Evolutionary conservation across 139 green algal species (phyloP), one percentile per base, ranked within the genome.

Genomic region (Mesotaenium endlicherianum): DNA sequence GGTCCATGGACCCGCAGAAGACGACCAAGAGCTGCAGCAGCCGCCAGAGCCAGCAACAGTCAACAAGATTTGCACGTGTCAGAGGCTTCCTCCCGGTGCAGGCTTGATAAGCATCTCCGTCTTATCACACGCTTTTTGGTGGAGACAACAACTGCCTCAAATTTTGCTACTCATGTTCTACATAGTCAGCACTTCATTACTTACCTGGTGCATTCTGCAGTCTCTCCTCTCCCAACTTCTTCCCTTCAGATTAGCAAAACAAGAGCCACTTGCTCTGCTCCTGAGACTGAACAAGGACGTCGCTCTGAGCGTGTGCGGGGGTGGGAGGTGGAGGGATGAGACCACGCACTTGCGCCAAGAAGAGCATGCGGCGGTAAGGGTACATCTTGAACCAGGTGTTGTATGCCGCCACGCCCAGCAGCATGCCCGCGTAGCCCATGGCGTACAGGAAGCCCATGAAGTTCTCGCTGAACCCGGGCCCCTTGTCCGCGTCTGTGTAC

Each of bases 311-410:
- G 30, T 4, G 31, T 1, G 60, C 31, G 34, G 6, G 60, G 30
- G 3, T 72, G 60, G 60, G 60, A 11, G 31, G 60, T 31, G 5
- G 60, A 4, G 60, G 16, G n/a, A 38, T 30, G 16, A 34, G 60
- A 34, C 16, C 20, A 42, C 77, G 31, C 70, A 87, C 70, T 78
- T 88, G 83, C 6, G 83, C 70, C 38, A n/a, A 80, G 34, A 86
- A 38, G 39, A 86, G 70, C 2, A 88, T 71, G 0, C 30, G 39
- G 31, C 83, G 83, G 67, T 87, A 88, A 8, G 49, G 31, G 5
- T 53, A 49, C 26, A 47, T 31, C 8, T 95, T 95, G 36, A 97
- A 86, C 72, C 88, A 94, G 47, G 88, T 93, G 89, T 97, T 97
- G 70, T 93, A 91, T 11, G 90, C 31, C 1, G 72, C 91, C 34